Base-by-base conservation (phyloP, 352 stramenopile species). In the Phytopythium sindhum region DNA sequence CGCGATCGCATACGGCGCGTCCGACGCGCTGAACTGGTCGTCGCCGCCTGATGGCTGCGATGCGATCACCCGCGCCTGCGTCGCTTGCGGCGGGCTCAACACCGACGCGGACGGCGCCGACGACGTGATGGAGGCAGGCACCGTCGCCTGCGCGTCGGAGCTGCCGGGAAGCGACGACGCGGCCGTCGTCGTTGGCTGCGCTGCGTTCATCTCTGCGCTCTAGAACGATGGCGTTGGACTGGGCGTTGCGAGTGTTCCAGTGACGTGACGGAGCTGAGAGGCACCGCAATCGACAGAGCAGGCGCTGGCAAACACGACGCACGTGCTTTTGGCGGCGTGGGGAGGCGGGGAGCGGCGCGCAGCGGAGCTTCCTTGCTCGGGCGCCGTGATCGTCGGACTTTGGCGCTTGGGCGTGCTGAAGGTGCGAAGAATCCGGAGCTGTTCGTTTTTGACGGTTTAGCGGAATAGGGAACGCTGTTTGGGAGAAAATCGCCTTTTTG, bases 1-100 rank as follows among this genome's bases (percentile, higher is more conserved):
- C 26, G 67, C 69, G 24, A 65, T 54, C 8, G 60, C 56, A 52
- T 84, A 86, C 58, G 75, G 75, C n/a, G 61, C 62, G 17, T 73
- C 65, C 24, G 66, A 68, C 8, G 50, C 23, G 57, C 59, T 54
- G 60, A 65, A 45, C 23, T 57, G 51, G 35, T 80, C 70, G 24
- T 67, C 47, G 15, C n/a, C 33, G 12, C 7, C 53, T 12, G 47
- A 33, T 24, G 47, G 8, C 14, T 28, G 47, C 24, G 47, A n/a
- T 6, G 47, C 15, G 19, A 26, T 0, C 14, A 50, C 42, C 17
- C 42, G 42, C 17, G 21, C 21, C 42, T 6, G 42, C 11, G 42
- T 23, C 21, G 47, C 15, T 15, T 28, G 47, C 24, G 47, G 23
- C 0, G 47, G 47, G 47, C 12, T n/a, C 47, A 35, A 23, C 2